Percentiles rank a stretch among this genome's conserved stretches.
Evolutionary conservation across 23 red algal species (phyloP).

Genomic region (Rhodosorus marinus): DNA sequence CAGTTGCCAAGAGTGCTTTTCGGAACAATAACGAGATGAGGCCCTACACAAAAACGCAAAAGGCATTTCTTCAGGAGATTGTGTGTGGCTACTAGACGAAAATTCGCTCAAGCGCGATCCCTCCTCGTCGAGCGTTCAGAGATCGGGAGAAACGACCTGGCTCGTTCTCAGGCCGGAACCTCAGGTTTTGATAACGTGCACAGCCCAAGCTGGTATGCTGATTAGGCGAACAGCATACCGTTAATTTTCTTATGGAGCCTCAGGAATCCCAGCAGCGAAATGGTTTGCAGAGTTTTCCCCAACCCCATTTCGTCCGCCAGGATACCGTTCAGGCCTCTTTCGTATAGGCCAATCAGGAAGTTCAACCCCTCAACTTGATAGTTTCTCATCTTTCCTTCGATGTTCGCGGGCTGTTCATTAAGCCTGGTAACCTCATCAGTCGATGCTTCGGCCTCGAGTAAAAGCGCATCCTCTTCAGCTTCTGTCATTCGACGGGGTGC

Average conservation of each 20-base stretch:
- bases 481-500: constrained; percentile 94
- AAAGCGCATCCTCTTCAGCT: constrained; percentile 81
- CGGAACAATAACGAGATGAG: constrained; percentile 92
- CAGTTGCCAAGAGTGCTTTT: constrained; percentile 95
- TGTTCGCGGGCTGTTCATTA: constrained; percentile 46
- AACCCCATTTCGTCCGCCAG: constrained; percentile 98
- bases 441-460: constrained; percentile 23
- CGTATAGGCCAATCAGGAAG: constrained; percentile 71
- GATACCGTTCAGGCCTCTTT: constrained; percentile 93
- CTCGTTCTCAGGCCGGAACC: too few relatives aligned
- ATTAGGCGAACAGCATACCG: too few relatives aligned
- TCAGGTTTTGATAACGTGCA: too few relatives aligned
- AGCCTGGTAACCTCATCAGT: constrained; percentile 51
- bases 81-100: too few relatives aligned
- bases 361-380: constrained; percentile 98
- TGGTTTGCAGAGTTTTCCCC: constrained; percentile 79
- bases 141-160: too few relatives aligned
- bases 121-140: too few relatives aligned
- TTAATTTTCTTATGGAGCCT: constrained; percentile 60
- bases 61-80: too few relatives aligned
- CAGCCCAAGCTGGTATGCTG: too few relatives aligned
- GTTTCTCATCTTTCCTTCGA: constrained; percentile 63
- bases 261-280: constrained; percentile 79
- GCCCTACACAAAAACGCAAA: too few relatives aligned
- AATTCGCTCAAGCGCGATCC: too few relatives aligned